Evolutionary conservation across 2,329 filamentous ascomycete species (phyloP).

Genomic region (Plenodomus biglobosus): DNA sequence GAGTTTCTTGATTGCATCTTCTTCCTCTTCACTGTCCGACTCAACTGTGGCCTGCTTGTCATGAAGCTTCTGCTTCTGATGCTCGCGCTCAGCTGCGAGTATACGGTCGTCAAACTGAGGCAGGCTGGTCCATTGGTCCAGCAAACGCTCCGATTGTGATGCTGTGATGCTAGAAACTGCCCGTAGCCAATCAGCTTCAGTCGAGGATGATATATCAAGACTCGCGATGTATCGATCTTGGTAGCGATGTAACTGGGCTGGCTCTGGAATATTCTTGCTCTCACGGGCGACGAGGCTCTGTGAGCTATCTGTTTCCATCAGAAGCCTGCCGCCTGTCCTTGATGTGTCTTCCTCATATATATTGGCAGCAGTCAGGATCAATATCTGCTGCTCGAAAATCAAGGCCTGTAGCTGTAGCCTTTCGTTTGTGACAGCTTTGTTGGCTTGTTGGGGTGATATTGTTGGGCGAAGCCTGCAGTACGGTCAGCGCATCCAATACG

Average conservation of each 20-base stretch:
- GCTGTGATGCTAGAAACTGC: slow-evolving; percentile 27
- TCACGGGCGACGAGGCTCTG: slow-evolving; percentile 23
- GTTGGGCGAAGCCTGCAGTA: slow-evolving; percentile 29
- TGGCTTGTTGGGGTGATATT: slow-evolving; percentile 36
- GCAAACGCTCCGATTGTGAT: slow-evolving; percentile 28
- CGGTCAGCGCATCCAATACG: slow-evolving; percentile 1
- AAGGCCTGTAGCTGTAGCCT: slow-evolving; percentile 41
- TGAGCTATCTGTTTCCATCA: slow-evolving; percentile 37
- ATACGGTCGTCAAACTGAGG: slow-evolving; percentile 35
- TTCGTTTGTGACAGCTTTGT: slow-evolving; percentile 40
- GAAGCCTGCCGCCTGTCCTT: slow-evolving; percentile 15
- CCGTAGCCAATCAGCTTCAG: slow-evolving; percentile 25
- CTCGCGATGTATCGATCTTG: slow-evolving; percentile 31
- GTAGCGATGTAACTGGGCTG: slow-evolving; percentile 30
- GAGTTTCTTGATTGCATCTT: slow-evolving; percentile 13
- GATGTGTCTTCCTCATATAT: slow-evolving; percentile 18
- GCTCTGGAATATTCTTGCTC: slow-evolving; percentile 14
- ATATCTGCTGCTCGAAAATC: slow-evolving; percentile 45
- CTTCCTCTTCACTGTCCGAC: slow-evolving; percentile 38
- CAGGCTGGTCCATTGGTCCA: slow-evolving; percentile 39
- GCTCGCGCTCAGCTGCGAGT: slow-evolving; percentile 24
- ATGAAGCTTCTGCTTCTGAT: slow-evolving; percentile 27
- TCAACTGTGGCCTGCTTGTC: slow-evolving; percentile 38
- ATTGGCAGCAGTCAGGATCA: slow-evolving; percentile 31
- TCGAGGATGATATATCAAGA: slow-evolving; percentile 23